Conservation (phyloP, 306 rosid genomes). For the Psophocarpus tetragonolobus region DNA sequence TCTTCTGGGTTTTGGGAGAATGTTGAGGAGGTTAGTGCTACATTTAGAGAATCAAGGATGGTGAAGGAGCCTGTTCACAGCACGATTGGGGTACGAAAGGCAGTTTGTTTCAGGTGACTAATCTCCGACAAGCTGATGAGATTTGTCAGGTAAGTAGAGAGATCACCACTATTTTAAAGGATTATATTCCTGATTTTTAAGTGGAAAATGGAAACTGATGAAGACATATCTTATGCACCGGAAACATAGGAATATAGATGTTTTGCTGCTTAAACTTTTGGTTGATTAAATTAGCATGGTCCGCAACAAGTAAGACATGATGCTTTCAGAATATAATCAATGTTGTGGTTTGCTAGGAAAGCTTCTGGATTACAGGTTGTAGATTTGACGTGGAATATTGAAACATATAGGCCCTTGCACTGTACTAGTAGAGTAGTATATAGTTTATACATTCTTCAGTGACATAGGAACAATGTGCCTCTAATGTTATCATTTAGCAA, state of each 20-base stretch:
- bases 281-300: slow-evolving; percentile 1
- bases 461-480: not conserved
- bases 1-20: slow-evolving; percentile 68
- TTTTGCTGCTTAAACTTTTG: not conserved
- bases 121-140: slow-evolving; percentile 49
- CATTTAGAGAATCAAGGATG: slow-evolving; percentile 63
- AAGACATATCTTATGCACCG: not conserved
- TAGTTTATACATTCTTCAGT: not conserved
- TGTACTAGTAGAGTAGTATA: not conserved
- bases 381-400: slow-evolving; percentile 1
- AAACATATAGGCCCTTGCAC: slow-evolving; percentile 9
- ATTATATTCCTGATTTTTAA: slow-evolving; percentile 56
- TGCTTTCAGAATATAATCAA: not conserved
- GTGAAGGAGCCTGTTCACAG: slow-evolving; percentile 77
- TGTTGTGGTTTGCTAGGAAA: slow-evolving; percentile 7
- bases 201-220: slow-evolving; percentile 29
- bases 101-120: slow-evolving; percentile 38
- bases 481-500: slow-evolving; percentile 15
- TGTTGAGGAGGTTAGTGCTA: slow-evolving; percentile 58
- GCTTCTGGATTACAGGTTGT: slow-evolving; percentile 15
- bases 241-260: slow-evolving; percentile 6
- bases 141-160: slow-evolving; percentile 53
- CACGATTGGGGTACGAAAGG: slow-evolving; percentile 65
- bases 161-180: slow-evolving; percentile 52
- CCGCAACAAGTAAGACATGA: not conserved